These are phyloP conservation scores for Irpex sp. DNA, from an alignment of 1,284 basidiomycete species.

Conservation along the genomic window DNA sequence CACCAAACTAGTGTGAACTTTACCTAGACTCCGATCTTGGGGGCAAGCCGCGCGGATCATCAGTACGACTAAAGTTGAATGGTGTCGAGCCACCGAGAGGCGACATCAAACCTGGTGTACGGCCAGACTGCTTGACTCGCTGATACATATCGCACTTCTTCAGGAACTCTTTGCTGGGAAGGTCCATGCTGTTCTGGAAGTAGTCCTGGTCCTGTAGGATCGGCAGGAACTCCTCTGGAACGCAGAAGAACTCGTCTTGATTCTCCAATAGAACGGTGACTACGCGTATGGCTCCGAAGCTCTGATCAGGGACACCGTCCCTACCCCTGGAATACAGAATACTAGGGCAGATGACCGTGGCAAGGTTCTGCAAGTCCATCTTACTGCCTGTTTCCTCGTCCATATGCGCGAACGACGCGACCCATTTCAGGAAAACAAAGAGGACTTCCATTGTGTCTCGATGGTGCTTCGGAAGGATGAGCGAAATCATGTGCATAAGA, in stretches of 20 bases:
- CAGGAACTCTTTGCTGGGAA: slow-evolving; percentile 86
- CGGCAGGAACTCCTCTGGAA: slow-evolving; percentile 81
- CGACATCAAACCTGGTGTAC: slow-evolving; percentile 34
- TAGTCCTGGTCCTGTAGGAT: slow-evolving; percentile 86
- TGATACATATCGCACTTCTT: slow-evolving; percentile 86
- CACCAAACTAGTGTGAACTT: not conserved
- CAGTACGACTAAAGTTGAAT: slow-evolving; percentile 27
- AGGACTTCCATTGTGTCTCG: slow-evolving; percentile 97
- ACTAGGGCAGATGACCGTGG: slow-evolving; percentile 97
- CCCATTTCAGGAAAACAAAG: slow-evolving; percentile 99
- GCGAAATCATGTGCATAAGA: slow-evolving; percentile 82
- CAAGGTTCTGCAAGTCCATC: slow-evolving; percentile 96
- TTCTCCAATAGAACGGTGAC: slow-evolving; percentile 85
- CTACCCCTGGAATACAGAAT: slow-evolving; percentile 87
- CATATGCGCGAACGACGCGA: slow-evolving; percentile 97
- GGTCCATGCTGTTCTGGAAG: slow-evolving; percentile 77
- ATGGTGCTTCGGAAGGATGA: slow-evolving; percentile 89
- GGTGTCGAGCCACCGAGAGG: slow-evolving; percentile 28
- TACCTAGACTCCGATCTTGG: slow-evolving; percentile 27
- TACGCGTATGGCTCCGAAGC: slow-evolving; percentile 87
- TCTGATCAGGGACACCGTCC: slow-evolving; percentile 90
- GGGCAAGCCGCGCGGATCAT: slow-evolving; percentile 26
- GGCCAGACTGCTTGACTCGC: slow-evolving; percentile 44
- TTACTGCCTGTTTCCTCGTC: slow-evolving; percentile 98
- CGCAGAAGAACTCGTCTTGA: slow-evolving; percentile 92